Evolutionary conservation across 2,329 filamentous ascomycete species (phyloP).

Genomic region (Stylonectria norvegica): DNA sequence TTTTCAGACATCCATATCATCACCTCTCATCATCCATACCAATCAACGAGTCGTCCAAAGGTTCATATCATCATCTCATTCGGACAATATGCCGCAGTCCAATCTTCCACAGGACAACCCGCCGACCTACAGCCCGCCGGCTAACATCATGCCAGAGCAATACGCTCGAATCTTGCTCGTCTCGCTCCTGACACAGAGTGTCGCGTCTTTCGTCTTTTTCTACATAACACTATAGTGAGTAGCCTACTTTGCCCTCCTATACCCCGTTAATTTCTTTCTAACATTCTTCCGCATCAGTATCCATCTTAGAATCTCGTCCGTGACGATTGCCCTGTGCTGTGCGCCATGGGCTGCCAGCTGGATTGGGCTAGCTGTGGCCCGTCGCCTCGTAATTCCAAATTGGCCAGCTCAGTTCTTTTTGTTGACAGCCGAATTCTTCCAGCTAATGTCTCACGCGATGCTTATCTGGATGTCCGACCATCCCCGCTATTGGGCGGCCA

Average conservation of each 20-base stretch:
- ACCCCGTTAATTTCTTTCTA: neutral
- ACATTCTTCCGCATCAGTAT: conserved; percentile 46
- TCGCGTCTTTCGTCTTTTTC: conserved; percentile 59
- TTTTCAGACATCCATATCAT: too few relatives aligned
- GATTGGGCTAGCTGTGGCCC: conserved; percentile 49
- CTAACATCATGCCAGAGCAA: neutral
- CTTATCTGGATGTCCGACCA: conserved; percentile 54
- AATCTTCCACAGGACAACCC: too few relatives aligned
- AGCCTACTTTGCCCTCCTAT: neutral
- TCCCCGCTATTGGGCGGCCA: conserved; percentile 58
- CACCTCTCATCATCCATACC: too few relatives aligned
- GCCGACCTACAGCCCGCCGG: too few relatives aligned
- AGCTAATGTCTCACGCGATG: conserved; percentile 48
- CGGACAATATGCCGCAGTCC: too few relatives aligned
- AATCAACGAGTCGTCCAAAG: too few relatives aligned
- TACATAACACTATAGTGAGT: conserved; percentile 62
- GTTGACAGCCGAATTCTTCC: too few relatives aligned
- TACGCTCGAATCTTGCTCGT: conserved; percentile 44
- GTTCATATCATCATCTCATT: too few relatives aligned
- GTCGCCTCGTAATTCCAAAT: conserved; percentile 51
- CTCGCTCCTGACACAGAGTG: conserved; percentile 47
- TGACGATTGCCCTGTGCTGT: conserved; percentile 57
- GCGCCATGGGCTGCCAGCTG: conserved; percentile 57
- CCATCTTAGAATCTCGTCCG: conserved; percentile 45
- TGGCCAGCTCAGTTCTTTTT: conserved; percentile 52